phyloP scores from a whole-genome alignment of 1,284 basidiomycete species.

The Chondrostereum purpureum region DNA sequence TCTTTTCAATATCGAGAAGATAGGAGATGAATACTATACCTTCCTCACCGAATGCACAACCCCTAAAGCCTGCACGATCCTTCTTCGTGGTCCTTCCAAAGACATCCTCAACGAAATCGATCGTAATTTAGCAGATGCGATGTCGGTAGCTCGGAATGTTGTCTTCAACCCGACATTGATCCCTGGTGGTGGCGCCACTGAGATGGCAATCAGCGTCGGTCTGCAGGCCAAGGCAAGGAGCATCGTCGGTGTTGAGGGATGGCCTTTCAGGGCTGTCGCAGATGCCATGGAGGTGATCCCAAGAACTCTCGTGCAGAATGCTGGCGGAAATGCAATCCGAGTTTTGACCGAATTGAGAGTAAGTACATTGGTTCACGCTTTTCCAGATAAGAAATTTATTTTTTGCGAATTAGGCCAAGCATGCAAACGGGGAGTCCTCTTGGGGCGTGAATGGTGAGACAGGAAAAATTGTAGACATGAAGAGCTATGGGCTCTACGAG shows the following conservation, averaged over 20 bases:
- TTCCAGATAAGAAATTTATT: constrained; percentile 2
- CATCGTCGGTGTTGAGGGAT: constrained; percentile 79
- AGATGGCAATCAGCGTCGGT: constrained; percentile 95
- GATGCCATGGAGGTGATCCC: constrained; percentile 99
- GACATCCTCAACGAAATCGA: constrained; percentile 98
- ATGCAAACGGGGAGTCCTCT: constrained; percentile 84
- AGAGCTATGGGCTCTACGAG: constrained; percentile 88
- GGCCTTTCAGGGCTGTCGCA: constrained; percentile 87
- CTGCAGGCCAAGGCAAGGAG: constrained; percentile 79
- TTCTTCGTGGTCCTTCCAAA: constrained; percentile 97
- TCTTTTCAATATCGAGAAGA: constrained; percentile 93
- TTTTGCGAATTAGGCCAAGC: constrained; percentile 69
- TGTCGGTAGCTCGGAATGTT: constrained; percentile 95
- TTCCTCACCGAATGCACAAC: constrained; percentile 88
- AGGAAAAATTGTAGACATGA: constrained; percentile 96
- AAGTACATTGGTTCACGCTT: constrained; percentile 25
- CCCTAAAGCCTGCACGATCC: constrained; percentile 98
- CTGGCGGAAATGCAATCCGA: constrained; percentile 91
- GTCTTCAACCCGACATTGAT: constrained; percentile 92
- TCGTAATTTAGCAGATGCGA: constrained; percentile 95
- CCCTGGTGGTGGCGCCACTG: constrained; percentile 94
- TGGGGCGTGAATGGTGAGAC: constrained; percentile 96
- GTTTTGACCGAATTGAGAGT: constrained; percentile 86
- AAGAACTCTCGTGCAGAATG: constrained; percentile 91
- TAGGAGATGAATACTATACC: constrained; percentile 98